Conservation (phyloP, 495 filamentous ascomycete genomes). For the Apiosordaria backusii region DNA sequence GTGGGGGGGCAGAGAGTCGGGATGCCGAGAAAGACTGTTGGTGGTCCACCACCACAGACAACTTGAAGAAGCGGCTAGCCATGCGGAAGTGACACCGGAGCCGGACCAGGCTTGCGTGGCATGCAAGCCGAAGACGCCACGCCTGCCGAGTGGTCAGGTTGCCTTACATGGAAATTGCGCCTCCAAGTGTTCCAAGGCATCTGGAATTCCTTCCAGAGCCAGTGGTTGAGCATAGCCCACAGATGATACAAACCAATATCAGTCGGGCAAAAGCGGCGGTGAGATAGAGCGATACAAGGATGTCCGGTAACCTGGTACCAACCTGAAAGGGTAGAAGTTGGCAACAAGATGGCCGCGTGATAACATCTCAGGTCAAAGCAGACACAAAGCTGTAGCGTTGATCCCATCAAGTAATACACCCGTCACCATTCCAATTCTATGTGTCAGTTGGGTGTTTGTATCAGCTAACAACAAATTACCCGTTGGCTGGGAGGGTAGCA, state of each 20-base stretch:
- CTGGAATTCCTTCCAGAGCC: background rate
- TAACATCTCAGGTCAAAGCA: background rate
- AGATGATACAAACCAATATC: background rate
- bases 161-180: background rate
- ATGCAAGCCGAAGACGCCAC: conserved; percentile 2
- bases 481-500: background rate
- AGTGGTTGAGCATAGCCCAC: background rate
- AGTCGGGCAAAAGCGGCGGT: conserved; percentile 1
- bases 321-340: background rate
- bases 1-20: conserved; percentile 13
- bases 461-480: background rate
- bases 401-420: background rate
- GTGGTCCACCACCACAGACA: conserved; percentile 1
- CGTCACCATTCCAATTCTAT: background rate
- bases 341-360: background rate
- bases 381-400: background rate
- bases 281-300: background rate
- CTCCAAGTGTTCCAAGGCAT: background rate
- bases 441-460: conserved; percentile 7
- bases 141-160: conserved; percentile 8
- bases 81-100: conserved; percentile 6
- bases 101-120: conserved; percentile 13
- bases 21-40: background rate
- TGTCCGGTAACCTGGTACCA: background rate
- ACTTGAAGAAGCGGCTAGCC: conserved; percentile 1